These are phyloP conservation scores for Flaveria bidentis DNA, from an alignment of 129 eudicot genomes.

Conservation along the genomic window DNA sequence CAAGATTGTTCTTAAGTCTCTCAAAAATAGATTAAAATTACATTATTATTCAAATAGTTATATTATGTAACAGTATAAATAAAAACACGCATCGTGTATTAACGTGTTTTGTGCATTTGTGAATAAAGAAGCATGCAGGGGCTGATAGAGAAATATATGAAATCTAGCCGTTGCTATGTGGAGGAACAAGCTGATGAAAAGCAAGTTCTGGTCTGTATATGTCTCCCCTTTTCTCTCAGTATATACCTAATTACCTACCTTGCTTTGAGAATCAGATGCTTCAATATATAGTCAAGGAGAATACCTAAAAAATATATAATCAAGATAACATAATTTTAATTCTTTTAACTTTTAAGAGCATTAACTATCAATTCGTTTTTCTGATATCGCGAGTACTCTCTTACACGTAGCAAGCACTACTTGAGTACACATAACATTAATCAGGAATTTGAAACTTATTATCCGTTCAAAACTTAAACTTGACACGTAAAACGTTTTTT, in stretches of 20 bases:
- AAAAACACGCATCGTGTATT: not conserved
- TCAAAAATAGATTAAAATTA: too few relatives aligned
- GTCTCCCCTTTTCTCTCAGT: not conserved
- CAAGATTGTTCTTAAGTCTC: too few relatives aligned
- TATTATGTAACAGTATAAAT: not conserved
- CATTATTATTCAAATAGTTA: too few relatives aligned
- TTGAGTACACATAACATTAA: not conserved
- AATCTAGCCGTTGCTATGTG: conserved; percentile 43
- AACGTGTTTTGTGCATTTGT: conserved; percentile 23
- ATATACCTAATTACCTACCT: conserved; percentile 11
- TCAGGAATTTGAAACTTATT: not conserved
- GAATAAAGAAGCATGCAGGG: conserved; percentile 77
- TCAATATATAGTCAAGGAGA: conserved; percentile 28
- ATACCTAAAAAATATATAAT: conserved; percentile 15
- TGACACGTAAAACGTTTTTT: not conserved
- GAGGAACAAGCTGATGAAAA: conserved; percentile 52
- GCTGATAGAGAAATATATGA: conserved; percentile 73
- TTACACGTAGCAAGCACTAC: conserved; percentile 31
- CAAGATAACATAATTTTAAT: conserved; percentile 32
- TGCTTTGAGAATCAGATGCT: conserved; percentile 32
- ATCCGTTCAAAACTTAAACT: not conserved
- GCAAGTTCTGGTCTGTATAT: conserved; percentile 57
- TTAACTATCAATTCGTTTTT: not conserved
- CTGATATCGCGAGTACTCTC: not conserved
- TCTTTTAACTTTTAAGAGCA: conserved; percentile 25